Conservation (phyloP, 257 asterid genomes). For the Sherardia arvensis region DNA sequence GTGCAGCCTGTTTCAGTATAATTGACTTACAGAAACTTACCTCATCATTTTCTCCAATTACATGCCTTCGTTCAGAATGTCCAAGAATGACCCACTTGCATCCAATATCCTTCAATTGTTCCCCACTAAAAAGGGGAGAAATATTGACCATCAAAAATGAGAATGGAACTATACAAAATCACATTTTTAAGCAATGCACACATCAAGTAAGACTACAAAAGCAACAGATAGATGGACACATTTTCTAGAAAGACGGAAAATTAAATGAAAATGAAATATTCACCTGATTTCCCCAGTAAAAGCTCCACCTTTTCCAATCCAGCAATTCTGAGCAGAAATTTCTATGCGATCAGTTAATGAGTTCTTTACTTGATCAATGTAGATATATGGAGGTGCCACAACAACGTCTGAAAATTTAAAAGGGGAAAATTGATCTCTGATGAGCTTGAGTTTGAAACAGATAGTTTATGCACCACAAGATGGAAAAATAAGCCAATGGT, state of each 20-base stretch:
- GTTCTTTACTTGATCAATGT: constrained; percentile 88
- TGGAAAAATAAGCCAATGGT: background rate
- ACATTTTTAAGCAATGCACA: background rate
- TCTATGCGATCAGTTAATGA: constrained; percentile 60
- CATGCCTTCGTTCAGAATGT: constrained; percentile 91
- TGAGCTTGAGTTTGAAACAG: background rate
- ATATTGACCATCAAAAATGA: background rate
- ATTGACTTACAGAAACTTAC: constrained; percentile 28
- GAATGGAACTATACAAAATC: constrained; percentile 1
- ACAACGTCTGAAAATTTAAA: constrained; percentile 64
- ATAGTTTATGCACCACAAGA: too few species aligned
- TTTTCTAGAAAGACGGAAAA: background rate
- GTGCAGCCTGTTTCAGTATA: background rate
- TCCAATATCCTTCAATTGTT: constrained; percentile 87
- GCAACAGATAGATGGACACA: background rate
- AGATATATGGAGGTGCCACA: constrained; percentile 93
- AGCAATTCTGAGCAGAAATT: constrained; percentile 87
- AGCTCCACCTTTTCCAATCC: constrained; percentile 99
- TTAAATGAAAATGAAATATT: background rate
- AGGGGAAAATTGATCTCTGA: constrained; percentile 8
- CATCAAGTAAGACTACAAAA: too few species aligned
- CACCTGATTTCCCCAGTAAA: constrained; percentile 99
- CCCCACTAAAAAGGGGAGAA: constrained; percentile 43
- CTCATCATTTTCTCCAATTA: constrained; percentile 83
- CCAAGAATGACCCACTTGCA: constrained; percentile 97